Evolutionary conservation across 345 rosid species (phyloP).

Genomic region (Salix udensis): DNA sequence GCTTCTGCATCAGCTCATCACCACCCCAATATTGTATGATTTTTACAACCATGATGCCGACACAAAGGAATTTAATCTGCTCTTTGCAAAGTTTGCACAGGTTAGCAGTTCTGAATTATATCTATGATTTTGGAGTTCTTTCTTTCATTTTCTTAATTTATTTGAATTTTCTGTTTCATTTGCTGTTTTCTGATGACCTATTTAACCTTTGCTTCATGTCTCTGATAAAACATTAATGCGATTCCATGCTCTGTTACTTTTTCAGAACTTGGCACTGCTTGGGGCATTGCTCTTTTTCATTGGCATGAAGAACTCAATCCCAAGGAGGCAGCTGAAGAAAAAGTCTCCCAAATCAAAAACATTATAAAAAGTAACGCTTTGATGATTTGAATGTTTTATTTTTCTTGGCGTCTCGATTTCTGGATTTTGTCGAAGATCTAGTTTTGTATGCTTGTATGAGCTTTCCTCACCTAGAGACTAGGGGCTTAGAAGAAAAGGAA

Average conservation of each 20-base stretch:
- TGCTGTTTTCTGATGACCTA: too few relatives aligned
- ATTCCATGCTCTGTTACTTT: background rate
- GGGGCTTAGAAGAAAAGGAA: background rate
- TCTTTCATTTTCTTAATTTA: background rate
- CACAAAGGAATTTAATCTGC: conserved; percentile 45
- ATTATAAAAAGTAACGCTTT: background rate
- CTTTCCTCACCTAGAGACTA: background rate
- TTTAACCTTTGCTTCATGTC: background rate
- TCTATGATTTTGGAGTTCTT: background rate
- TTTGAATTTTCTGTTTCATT: background rate
- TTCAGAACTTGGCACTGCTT: conserved; percentile 63
- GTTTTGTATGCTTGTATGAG: conserved; percentile 14
- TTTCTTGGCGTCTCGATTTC: background rate
- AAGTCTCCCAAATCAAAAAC: conserved; percentile 60
- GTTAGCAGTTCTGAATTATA: conserved; percentile 23
- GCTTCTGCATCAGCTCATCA: conserved; percentile 61
- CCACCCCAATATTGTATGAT: conserved; percentile 47
- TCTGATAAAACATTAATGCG: background rate
- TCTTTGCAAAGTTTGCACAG: conserved; percentile 58
- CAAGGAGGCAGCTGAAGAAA: conserved; percentile 54
- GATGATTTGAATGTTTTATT: background rate
- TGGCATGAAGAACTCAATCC: conserved; percentile 80
- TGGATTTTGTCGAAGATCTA: background rate
- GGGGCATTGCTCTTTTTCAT: conserved; percentile 70
- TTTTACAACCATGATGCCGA: conserved; percentile 69